These are phyloP conservation scores for Termitomyces heimii DNA, from an alignment of 768 basidiomycete species.

Conservation along the genomic window DNA sequence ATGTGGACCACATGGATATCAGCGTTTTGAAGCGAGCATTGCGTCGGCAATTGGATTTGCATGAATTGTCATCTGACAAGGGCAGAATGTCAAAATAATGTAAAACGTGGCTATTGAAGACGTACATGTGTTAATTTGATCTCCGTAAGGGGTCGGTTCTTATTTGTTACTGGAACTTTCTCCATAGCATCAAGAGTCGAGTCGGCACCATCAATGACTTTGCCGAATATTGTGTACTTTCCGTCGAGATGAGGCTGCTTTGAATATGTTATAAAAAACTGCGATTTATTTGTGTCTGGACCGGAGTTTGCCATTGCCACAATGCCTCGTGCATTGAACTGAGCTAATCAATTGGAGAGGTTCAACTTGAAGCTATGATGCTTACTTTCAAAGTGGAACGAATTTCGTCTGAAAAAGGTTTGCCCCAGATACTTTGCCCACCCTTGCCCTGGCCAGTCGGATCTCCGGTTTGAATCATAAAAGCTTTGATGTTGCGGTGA, in stretches of 20 bases:
- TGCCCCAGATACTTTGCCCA: constrained; percentile 95
- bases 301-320: constrained; percentile 99
- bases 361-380: constrained; percentile 4
- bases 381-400: constrained; percentile 88
- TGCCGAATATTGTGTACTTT: constrained; percentile 93
- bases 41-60: constrained; percentile 94
- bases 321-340: constrained; percentile 95
- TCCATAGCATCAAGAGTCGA: constrained; percentile 94
- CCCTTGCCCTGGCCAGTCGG: constrained; percentile 90
- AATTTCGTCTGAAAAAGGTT: constrained; percentile 87
- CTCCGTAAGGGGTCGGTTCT: constrained; percentile 82
- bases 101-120: constrained; percentile 2
- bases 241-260: constrained; percentile 94
- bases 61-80: constrained; percentile 75
- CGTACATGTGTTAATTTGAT: constrained; percentile 79
- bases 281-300: constrained; percentile 87
- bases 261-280: constrained; percentile 86
- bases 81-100: neutral
- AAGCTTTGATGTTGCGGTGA: constrained; percentile 92
- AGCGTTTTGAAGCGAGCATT: constrained; percentile 32
- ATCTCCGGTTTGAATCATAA: constrained; percentile 95
- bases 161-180: constrained; percentile 82
- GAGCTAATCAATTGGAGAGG: constrained; percentile 17
- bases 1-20: neutral
- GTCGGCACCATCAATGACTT: constrained; percentile 98